Evolutionary conservation across 345 rosid genomes (phyloP).

Genomic region (Rhizophora apiculata): DNA sequence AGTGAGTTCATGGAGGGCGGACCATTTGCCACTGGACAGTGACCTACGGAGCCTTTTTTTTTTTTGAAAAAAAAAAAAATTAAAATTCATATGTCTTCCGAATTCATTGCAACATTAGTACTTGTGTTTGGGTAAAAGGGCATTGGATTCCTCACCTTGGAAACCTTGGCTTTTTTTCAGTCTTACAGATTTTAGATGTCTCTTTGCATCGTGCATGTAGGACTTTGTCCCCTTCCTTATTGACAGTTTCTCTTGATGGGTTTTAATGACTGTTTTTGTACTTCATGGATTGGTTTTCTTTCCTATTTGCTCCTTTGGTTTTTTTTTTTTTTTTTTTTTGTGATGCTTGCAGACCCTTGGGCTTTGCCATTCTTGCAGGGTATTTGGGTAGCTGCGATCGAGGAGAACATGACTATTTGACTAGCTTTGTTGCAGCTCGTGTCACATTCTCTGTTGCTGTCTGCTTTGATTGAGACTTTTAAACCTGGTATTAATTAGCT

Average conservation of each 20-base stretch:
- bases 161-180: slow-evolving; percentile 5
- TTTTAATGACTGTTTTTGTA: neutral
- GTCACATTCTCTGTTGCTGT: neutral
- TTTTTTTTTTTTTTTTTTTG: too few relatives aligned
- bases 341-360: neutral
- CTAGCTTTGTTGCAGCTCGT: slow-evolving; percentile 4
- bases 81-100: too few relatives aligned
- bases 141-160: slow-evolving; percentile 39
- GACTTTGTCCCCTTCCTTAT: slow-evolving; percentile 30
- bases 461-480: slow-evolving; percentile 4
- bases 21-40: too few relatives aligned
- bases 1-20: too few relatives aligned
- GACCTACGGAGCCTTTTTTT: too few relatives aligned
- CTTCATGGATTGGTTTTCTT: neutral
- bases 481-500: neutral
- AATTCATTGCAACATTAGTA: neutral
- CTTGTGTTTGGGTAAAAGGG: slow-evolving; percentile 7
- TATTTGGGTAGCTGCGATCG: neutral
- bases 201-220: slow-evolving; percentile 1
- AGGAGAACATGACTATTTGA: neutral
- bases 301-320: too few relatives aligned
- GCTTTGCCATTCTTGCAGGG: neutral
- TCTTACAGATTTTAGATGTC: slow-evolving; percentile 8
- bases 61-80: too few relatives aligned
- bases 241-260: slow-evolving; percentile 28